Conservation (phyloP, 495 filamentous ascomycete genomes). For the Penicillium alfredii region DNA sequence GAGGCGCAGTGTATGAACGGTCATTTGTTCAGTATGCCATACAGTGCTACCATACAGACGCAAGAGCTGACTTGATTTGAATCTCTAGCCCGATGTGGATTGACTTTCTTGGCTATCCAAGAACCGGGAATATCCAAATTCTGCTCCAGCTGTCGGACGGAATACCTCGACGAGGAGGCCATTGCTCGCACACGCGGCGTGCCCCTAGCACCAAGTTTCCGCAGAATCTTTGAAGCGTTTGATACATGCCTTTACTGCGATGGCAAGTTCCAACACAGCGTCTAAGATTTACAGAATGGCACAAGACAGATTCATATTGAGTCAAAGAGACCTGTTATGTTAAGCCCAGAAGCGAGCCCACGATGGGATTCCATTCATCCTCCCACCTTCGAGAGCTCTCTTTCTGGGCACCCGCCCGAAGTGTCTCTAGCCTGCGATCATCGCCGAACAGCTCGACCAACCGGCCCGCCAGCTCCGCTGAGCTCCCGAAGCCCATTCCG, state of each 20-base stretch:
- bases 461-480: slow-evolving; percentile 51
- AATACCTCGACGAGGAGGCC: slow-evolving; percentile 46
- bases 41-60: neutral
- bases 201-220: slow-evolving; percentile 17
- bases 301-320: neutral
- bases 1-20: slow-evolving; percentile 42
- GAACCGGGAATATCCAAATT: slow-evolving; percentile 49
- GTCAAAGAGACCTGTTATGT: no score
- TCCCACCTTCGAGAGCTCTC: slow-evolving; percentile 84
- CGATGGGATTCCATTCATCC: slow-evolving; percentile 84
- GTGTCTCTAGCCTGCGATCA: slow-evolving; percentile 45
- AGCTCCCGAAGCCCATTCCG: slow-evolving; percentile 70
- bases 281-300: slow-evolving; percentile 4
- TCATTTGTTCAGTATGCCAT: slow-evolving; percentile 43
- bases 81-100: slow-evolving; percentile 44
- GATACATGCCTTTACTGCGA: slow-evolving; percentile 52
- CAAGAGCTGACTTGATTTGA: neutral
- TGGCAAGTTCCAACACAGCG: slow-evolving; percentile 39
- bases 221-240: slow-evolving; percentile 38
- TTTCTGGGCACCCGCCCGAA: slow-evolving; percentile 67
- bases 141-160: slow-evolving; percentile 44
- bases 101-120: slow-evolving; percentile 51
- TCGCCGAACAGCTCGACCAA: slow-evolving; percentile 58
- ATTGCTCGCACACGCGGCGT: slow-evolving; percentile 11
- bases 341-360: slow-evolving; percentile 64